These are phyloP conservation scores for Paraconiothyrium brasiliense DNA, from an alignment of 2,329 filamentous ascomycete genomes.

Conservation along the genomic window DNA sequence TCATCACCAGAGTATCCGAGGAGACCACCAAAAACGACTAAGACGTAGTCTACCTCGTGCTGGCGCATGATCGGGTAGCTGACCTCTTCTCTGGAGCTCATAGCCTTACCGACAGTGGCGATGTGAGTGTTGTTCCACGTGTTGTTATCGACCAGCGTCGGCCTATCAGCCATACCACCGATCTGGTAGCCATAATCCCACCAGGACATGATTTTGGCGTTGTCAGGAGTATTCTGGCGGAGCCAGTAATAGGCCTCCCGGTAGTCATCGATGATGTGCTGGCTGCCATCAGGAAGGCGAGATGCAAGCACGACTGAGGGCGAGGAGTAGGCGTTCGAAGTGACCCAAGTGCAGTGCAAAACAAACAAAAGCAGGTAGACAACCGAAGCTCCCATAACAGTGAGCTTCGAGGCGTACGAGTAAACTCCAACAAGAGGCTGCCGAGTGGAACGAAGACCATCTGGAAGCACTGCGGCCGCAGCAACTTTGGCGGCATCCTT, in stretches of 20 bases:
- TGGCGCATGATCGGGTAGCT: conserved; percentile 98
- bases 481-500: conserved; percentile 48
- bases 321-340: conserved; percentile 97
- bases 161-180: conserved; percentile 97
- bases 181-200: conserved; percentile 99
- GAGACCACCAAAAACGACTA: conserved; percentile 94
- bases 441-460: conserved; percentile 73
- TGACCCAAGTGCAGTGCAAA: conserved; percentile 98
- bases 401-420: conserved; percentile 77
- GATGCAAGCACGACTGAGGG: conserved; percentile 96
- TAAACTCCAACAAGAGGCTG: conserved; percentile 86
- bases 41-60: conserved; percentile 98
- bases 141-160: conserved; percentile 98
- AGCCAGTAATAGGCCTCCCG: conserved; percentile 99
- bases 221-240: conserved; percentile 91
- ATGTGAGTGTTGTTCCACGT: conserved; percentile 99
- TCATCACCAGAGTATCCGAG: conserved; percentile 98
- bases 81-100: conserved; percentile 97
- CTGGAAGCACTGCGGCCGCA: conserved; percentile 61
- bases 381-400: conserved; percentile 76
- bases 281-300: conserved; percentile 88
- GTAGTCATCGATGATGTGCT: conserved; percentile 99
- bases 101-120: conserved; percentile 97
- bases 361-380: conserved; percentile 93
- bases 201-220: conserved; percentile 99